These are phyloP conservation scores for Akanthomyces muscarius DNA, from an alignment of 2,329 filamentous ascomycete genomes.

Conservation along the genomic window DNA sequence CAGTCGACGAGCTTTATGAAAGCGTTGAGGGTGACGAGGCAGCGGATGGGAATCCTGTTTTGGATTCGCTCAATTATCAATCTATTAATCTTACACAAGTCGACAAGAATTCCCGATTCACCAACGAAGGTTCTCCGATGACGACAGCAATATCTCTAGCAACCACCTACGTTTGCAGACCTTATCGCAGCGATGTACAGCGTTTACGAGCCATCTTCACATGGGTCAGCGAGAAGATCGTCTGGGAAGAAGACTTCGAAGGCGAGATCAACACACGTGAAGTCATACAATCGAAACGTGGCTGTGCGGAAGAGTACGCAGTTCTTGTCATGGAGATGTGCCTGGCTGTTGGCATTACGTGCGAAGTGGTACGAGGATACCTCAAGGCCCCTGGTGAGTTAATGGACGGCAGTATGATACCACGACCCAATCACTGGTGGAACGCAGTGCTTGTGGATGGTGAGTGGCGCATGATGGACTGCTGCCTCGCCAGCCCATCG, in stretches of 20 bases:
- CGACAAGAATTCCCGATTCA: slow-evolving; percentile 92
- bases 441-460: slow-evolving; percentile 89
- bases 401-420: slow-evolving; percentile 73
- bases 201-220: slow-evolving; percentile 91
- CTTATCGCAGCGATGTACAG: slow-evolving; percentile 91
- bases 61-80: slow-evolving; percentile 75
- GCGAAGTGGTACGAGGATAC: slow-evolving; percentile 83
- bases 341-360: slow-evolving; percentile 77
- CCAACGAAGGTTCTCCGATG: slow-evolving; percentile 76
- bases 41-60: slow-evolving; percentile 77
- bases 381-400: slow-evolving; percentile 86
- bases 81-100: slow-evolving; percentile 78
- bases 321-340: slow-evolving; percentile 92
- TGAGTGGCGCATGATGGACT: slow-evolving; percentile 96
- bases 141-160: slow-evolving; percentile 79
- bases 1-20: slow-evolving; percentile 83
- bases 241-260: slow-evolving; percentile 93
- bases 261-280: slow-evolving; percentile 77
- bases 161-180: slow-evolving; percentile 87
- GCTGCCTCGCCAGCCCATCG: slow-evolving; percentile 84
- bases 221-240: slow-evolving; percentile 92
- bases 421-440: slow-evolving; percentile 96
- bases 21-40: slow-evolving; percentile 87
- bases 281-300: slow-evolving; percentile 79
- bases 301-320: slow-evolving; percentile 85